Base-by-base conservation (phyloP, 768 basidiomycete genomes). In the Trametes cinnabarina region DNA sequence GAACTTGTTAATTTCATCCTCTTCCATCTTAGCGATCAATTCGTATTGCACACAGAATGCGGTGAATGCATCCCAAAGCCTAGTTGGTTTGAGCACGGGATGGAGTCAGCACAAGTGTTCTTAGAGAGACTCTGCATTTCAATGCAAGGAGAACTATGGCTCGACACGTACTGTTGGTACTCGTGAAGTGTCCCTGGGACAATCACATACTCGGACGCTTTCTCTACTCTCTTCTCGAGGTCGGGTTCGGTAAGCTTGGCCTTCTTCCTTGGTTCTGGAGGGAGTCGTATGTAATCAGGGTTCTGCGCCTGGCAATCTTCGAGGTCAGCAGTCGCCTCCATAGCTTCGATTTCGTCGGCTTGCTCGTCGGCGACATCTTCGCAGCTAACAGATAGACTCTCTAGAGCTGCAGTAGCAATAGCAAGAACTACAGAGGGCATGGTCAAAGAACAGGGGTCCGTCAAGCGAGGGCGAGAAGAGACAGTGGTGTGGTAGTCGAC, bases 61-160 rank as follows among this genome's bases (percentile, higher is more conserved):
- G 20, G 26, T 34, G 52, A 63, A 63, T 22, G 26, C 3, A 12
- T 35, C 41, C 43, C 57, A 59, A 2, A 46, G 19, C 19, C 49
- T 58, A n/a, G n/a, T n/a, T n/a, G n/a, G n/a, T n/a, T n/a, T n/a
- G n/a, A n/a, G n/a, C n/a, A n/a, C n/a, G n/a, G n/a, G n/a, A n/a
- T n/a, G n/a, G n/a, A n/a, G n/a, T n/a, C n/a, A n/a, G n/a, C n/a
- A n/a, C n/a, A n/a, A n/a, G n/a, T n/a, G n/a, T n/a, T n/a, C n/a
- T n/a, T n/a, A n/a, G n/a, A n/a, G n/a, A n/a, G n/a, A n/a, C n/a
- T n/a, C n/a, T n/a, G n/a, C n/a, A n/a, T n/a, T n/a, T n/a, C n/a
- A n/a, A n/a, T n/a, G n/a, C n/a, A n/a, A n/a, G n/a, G n/a, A n/a
- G n/a, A n/a, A n/a, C n/a, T n/a, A n/a, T n/a, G n/a, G n/a, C n/a